Conservation (phyloP, 179 eudicot species). For the Corrigiola litoralis region DNA sequence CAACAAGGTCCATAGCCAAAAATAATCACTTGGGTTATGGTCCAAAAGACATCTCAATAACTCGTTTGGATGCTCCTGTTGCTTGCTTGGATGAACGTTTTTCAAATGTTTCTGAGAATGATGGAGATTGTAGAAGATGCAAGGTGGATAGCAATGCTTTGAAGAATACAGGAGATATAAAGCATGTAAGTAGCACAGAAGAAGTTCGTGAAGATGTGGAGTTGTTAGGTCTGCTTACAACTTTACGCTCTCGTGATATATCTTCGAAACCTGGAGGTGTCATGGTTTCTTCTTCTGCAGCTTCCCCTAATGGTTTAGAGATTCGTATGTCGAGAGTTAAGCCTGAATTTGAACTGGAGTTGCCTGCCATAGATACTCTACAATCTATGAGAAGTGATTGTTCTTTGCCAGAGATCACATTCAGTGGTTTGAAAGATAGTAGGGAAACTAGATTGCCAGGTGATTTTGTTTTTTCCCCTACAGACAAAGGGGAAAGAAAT, state of each 20-base stretch:
- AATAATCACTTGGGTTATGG: slow-evolving; percentile 15
- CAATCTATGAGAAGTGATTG: slow-evolving; percentile 28
- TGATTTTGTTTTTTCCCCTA: slow-evolving; percentile 24
- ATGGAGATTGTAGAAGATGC: slow-evolving; percentile 18
- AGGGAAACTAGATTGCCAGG: slow-evolving; percentile 14
- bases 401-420: slow-evolving; percentile 27
- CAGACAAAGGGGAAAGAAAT: slow-evolving; percentile 15
- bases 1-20: slow-evolving; percentile 28
- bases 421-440: slow-evolving; percentile 21
- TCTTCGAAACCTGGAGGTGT: slow-evolving; percentile 2
- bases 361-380: slow-evolving; percentile 15
- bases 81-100: slow-evolving; percentile 40
- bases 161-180: slow-evolving; percentile 16
- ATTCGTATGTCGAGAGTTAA: slow-evolving; percentile 19
- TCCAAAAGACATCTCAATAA: slow-evolving; percentile 18
- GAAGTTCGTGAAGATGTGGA: slow-evolving; percentile 24
- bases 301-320: slow-evolving; percentile 25
- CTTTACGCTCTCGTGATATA: slow-evolving; percentile 15
- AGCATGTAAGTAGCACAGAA: slow-evolving; percentile 20
- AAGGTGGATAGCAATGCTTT: slow-evolving; percentile 14
- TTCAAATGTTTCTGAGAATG: slow-evolving; percentile 18
- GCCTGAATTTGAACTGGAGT: neutral
- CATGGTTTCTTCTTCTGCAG: slow-evolving; percentile 31
- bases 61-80: slow-evolving; percentile 38
- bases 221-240: slow-evolving; percentile 15